Evolutionary conservation across 2,329 filamentous ascomycete genomes (phyloP), one percentile per base, ranked within the genome.

Genomic region (Hypomyces rosellus): DNA sequence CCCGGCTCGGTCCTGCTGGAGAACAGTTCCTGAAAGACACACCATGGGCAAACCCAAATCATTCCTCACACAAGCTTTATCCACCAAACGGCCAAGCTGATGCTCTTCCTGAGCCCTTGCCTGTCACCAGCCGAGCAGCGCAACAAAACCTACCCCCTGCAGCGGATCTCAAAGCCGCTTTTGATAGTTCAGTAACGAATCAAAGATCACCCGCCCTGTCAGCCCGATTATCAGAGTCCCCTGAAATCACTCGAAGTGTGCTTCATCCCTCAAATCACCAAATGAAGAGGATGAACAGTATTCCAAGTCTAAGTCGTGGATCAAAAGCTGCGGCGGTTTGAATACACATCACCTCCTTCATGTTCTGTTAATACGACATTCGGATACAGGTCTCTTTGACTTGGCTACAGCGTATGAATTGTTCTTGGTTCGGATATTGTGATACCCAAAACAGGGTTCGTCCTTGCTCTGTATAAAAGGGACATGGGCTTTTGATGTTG

Each of bases 11-110:
- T 60, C 80, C 85, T 37, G 88, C 88, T 20, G 88, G 88, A 60
- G 89, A 95, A 66, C 86, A 92, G 56, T 95, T 93, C 59, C 78
- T 95, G 49, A 88, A 95, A 62, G 85, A 92, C 58, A 95, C 88
- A 5, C 86, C 90, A 1, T 96, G 91, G 91, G 89, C 90, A 34
- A 95, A 95, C 63, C 89, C 90, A 15, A 88, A 92, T 58, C 85
- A 89, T 63, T 84, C 86, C n/a, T 53, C 82, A 9, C 84, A 89
- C 63, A 77, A 80, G 55, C 65, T 72, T 48, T 66, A 70, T 39
- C 68, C 71, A 38, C 67, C 59, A 57, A 69, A 52, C 54, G 69
- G 37, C 34, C 54, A 49, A 22, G 45, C 49, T 3, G 60, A 57
- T 13, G 49, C 44, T 37, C 56, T 46, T 43, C 44, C 45, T 41